Evolutionary conservation across 106 monocot species (phyloP).

Genomic region (Hemerocallis citrina): DNA sequence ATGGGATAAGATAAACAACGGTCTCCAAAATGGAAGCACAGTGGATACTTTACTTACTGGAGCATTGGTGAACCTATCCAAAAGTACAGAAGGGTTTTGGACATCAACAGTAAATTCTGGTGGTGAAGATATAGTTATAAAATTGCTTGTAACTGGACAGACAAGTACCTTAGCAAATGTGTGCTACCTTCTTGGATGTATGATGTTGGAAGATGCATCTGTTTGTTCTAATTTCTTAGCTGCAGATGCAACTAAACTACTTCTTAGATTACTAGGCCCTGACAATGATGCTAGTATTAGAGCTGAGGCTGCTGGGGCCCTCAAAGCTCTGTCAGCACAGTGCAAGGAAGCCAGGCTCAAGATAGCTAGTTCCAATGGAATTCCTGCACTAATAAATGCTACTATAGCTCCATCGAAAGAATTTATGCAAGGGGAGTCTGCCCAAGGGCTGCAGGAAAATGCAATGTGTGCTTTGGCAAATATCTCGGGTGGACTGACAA

Average conservation of each 20-base stretch:
- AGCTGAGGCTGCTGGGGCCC: conserved; percentile 94
- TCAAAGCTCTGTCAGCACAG: conserved; percentile 94
- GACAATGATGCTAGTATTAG: conserved; percentile 77
- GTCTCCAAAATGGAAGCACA: conserved; percentile 47
- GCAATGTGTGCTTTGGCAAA: conserved; percentile 98
- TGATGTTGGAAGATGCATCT: conserved; percentile 87
- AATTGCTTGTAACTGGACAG: conserved; percentile 59
- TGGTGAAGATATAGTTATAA: conserved; percentile 77
- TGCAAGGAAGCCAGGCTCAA: conserved; percentile 90
- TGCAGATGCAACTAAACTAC: conserved; percentile 56
- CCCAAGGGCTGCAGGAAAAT: conserved; percentile 93
- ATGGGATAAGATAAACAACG: conserved; percentile 76
- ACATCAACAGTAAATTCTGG: conserved; percentile 55
- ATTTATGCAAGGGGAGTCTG: conserved; percentile 99
- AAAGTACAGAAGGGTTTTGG: conserved; percentile 84
- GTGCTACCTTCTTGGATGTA: conserved; percentile 84
- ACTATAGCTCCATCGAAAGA: conserved; percentile 99
- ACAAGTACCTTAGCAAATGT: conserved; percentile 65
- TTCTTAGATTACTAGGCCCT: conserved; percentile 81
- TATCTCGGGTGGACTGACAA: conserved; percentile 94
- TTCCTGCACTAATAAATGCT: conserved; percentile 95
- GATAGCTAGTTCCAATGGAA: conserved; percentile 89
- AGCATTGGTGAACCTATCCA: conserved; percentile 71
- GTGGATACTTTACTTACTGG: conserved; percentile 76
- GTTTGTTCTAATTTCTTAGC: conserved; percentile 64